Evolutionary conservation across 306 rosid genomes (phyloP).

Genomic region (Rubus parviflorus): DNA sequence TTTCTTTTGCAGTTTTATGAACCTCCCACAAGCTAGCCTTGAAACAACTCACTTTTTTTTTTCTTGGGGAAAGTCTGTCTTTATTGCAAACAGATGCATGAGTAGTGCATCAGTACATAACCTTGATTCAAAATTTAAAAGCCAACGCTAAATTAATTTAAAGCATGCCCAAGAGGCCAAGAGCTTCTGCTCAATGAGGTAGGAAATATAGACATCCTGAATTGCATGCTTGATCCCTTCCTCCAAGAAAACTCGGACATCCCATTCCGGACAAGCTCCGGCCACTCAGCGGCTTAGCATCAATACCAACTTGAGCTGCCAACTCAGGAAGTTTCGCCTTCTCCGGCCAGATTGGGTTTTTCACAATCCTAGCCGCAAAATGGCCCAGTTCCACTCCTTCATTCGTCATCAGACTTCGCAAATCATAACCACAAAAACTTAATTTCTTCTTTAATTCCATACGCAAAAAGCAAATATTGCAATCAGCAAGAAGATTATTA

Average conservation of each 20-base stretch:
- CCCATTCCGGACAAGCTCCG: not conserved
- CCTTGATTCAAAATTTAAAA: not conserved
- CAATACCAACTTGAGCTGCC: slow-evolving; percentile 14
- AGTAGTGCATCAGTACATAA: no score
- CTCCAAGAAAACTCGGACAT: not conserved
- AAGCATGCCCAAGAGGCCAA: not conserved
- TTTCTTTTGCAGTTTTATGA: not conserved
- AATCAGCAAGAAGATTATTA: not conserved
- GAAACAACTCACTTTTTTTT: not conserved
- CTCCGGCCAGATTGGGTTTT: not conserved
- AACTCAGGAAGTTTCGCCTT: not conserved
- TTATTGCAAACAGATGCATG: no score
- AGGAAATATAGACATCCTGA: slow-evolving; percentile 3
- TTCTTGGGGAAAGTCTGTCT: not conserved
- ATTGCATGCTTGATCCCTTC: not conserved
- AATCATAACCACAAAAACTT: not conserved
- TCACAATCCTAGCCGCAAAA: slow-evolving; percentile 10
- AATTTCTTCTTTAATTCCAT: not conserved
- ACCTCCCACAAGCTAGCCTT: no score
- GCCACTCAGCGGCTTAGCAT: not conserved
- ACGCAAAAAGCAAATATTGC: not conserved
- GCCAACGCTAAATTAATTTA: not conserved
- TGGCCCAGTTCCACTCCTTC: not conserved
- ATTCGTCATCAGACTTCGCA: not conserved
- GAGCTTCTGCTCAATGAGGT: not conserved